Conservation (phyloP, 2,329 filamentous ascomycete species). For the Calonectria honghensis region DNA sequence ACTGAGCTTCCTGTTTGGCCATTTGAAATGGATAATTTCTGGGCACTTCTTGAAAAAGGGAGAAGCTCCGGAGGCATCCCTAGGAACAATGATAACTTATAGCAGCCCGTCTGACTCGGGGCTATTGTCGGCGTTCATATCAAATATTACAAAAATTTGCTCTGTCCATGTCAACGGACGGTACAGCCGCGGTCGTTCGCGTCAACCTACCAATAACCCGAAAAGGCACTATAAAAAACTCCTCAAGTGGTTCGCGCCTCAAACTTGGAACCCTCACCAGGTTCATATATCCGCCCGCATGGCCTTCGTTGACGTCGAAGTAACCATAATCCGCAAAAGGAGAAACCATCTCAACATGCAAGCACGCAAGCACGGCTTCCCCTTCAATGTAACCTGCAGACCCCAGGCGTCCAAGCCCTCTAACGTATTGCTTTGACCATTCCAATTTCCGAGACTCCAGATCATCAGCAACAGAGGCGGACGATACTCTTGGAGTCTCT, state of each 20-base stretch:
- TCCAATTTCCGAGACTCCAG: neutral
- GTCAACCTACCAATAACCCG: neutral
- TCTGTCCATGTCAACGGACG: neutral
- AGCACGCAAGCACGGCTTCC: neutral
- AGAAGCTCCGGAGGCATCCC: neutral
- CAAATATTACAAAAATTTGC: neutral
- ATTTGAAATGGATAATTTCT: slow-evolving; percentile 14
- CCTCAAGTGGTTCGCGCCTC: neutral
- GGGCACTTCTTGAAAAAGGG: neutral
- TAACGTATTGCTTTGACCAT: neutral
- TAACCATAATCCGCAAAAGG: neutral
- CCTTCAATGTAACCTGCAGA: too few relatives aligned
- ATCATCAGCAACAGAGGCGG: too few relatives aligned
- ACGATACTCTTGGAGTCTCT: neutral
- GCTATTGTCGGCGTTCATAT: neutral
- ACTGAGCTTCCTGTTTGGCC: neutral
- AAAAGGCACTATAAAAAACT: neutral
- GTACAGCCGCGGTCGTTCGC: too few relatives aligned
- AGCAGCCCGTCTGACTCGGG: neutral
- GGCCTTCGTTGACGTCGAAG: neutral
- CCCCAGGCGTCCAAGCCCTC: neutral
- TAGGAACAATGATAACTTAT: neutral
- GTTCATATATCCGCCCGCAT: neutral
- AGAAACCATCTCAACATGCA: neutral
- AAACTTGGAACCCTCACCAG: neutral